Evolutionary conservation across 2,329 filamentous ascomycete species (phyloP).

Genomic region (Stemphylium lycopersici): DNA sequence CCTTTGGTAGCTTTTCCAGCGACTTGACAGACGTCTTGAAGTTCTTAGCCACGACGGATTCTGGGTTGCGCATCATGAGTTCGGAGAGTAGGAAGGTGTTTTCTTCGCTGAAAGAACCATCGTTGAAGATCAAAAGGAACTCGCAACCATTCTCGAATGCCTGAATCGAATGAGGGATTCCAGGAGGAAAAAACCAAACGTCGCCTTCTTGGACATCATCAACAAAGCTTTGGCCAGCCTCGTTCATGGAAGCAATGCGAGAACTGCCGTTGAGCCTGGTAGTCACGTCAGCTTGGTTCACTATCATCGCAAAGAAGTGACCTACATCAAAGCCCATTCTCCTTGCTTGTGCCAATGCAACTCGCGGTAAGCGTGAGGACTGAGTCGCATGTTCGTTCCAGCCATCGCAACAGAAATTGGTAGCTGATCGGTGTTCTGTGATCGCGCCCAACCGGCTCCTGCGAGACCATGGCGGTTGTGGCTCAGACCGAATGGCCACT

Average conservation of each 20-base stretch:
- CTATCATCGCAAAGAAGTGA: background rate
- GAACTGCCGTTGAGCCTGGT: conserved; percentile 56
- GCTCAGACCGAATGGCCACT: conserved; percentile 52
- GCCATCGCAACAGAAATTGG: conserved; percentile 52
- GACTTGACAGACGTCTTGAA: conserved; percentile 47
- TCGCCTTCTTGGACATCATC: conserved; percentile 51
- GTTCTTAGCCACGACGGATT: conserved; percentile 52
- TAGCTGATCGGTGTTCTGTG: conserved; percentile 49
- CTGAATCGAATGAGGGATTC: conserved; percentile 56
- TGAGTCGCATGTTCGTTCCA: conserved; percentile 52
- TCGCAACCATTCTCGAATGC: conserved; percentile 62
- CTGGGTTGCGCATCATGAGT: conserved; percentile 55
- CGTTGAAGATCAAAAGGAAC: conserved; percentile 58
- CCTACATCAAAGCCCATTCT: conserved; percentile 58
- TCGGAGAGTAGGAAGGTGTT: conserved; percentile 64
- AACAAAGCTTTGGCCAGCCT: conserved; percentile 55
- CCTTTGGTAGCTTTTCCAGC: conserved; percentile 47
- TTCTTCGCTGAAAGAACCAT: conserved; percentile 65
- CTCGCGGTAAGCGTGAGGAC: conserved; percentile 63
- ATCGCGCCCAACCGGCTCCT: conserved; percentile 50
- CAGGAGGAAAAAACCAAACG: conserved; percentile 47
- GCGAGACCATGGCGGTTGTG: conserved; percentile 50
- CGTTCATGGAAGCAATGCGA: conserved; percentile 59
- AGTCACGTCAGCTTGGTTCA: background rate
- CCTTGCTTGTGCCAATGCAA: conserved; percentile 67